Evolutionary conservation across 768 basidiomycete genomes (phyloP).

Genomic region (Glaciozyma antarctica): DNA sequence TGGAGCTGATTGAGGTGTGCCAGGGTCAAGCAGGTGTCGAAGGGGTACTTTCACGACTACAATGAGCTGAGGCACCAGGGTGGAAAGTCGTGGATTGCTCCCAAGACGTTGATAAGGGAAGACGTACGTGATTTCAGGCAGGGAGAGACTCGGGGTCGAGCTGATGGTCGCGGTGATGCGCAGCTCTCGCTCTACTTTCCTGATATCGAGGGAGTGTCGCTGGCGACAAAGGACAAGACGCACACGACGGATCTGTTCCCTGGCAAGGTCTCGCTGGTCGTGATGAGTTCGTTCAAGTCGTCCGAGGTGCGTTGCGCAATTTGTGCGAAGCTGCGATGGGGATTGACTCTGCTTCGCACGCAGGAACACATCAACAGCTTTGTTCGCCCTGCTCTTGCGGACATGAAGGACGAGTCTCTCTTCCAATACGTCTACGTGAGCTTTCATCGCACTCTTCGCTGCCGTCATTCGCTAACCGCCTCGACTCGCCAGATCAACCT

Average conservation of each 20-base stretch:
- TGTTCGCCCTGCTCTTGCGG: constrained; percentile 37
- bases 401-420: constrained; percentile 31
- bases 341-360: not conserved
- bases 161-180: not conserved
- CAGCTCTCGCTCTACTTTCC: constrained; percentile 91
- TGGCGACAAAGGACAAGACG: constrained; percentile 50
- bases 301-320: constrained; percentile 62
- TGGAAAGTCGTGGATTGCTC: constrained; percentile 92
- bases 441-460: not conserved
- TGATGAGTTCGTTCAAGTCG: constrained; percentile 73
- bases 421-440: constrained; percentile 39
- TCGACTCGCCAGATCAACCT: constrained; percentile 73
- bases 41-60: constrained; percentile 81
- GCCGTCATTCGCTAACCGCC: constrained; percentile 37
- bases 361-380: constrained; percentile 75
- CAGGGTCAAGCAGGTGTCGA: constrained; percentile 57
- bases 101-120: constrained; percentile 74
- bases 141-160: not conserved
- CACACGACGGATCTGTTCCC: constrained; percentile 70
- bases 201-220: constrained; percentile 62
- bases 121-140: constrained; percentile 51
- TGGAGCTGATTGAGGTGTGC: constrained; percentile 34
- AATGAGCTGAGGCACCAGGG: constrained; percentile 70
- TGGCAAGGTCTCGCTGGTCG: constrained; percentile 66
- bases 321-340: not conserved